Evolutionary conservation across 2,329 filamentous ascomycete species (phyloP), one percentile per base, ranked within the genome.

Genomic region (Cladobotryum protrusum): DNA sequence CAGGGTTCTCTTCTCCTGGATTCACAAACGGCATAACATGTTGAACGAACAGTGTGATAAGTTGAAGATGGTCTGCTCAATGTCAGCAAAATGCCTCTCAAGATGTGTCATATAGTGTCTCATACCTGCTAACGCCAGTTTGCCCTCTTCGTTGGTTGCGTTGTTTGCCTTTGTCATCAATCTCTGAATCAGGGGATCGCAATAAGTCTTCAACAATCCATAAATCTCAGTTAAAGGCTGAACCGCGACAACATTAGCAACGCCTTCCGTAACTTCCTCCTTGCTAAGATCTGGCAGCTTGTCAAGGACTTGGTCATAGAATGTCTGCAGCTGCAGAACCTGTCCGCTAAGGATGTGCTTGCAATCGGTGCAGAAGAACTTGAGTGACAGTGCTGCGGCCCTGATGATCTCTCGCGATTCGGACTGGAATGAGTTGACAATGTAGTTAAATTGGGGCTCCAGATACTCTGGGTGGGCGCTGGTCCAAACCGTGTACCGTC

Each of bases 401-500:
- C 91, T 83, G 36, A 96, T 81, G 49, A 99, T 91, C 63, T 99
- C 95, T 61, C 86, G 87, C 0, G 91, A 96, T 39, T 84, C 82
- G 51, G 92, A 88, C 57, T 89, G 81, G 71, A 99, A 99, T 0
- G 91, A 93, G 4, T 85, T 87, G 57, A 96, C 91, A 61, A 99
- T 95, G 70, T 95, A 99, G 61, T 89, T 90, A 64, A 99, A 87
- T 68, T 99, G 93, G 8, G 88, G 79, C 67, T 96, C 87, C 8
- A 99, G 76, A 42, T 92, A 95, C 52, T 96, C 89, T 0, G 92
- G 89, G 62, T 99, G 93, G 43, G 89, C 84, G 5, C 93, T 83
- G 0, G 95, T 99, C 93, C 93, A 99, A 67, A 97, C 92, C 0
- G 95, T 99, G 65, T 99, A 99, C 54, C 93, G 82, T 35, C 90